A percentile compares a stretch with the other conserved stretches of the same genome.
Conservation (phyloP, 192 early-diverging fungal genomes). For the Obelidium mucronatum region DNA sequence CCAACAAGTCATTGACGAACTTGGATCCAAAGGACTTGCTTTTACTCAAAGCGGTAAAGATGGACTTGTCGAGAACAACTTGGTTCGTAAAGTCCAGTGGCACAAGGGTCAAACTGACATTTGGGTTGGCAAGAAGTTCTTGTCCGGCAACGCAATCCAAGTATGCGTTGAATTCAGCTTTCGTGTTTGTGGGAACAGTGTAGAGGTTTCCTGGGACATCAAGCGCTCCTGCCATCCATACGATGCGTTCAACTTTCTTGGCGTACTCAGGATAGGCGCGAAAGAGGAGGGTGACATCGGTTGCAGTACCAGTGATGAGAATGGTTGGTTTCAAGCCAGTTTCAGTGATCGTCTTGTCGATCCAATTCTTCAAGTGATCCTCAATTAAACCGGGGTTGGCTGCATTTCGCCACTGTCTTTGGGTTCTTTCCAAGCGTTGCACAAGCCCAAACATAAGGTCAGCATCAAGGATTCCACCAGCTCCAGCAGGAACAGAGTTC, state of each 20-base stretch:
- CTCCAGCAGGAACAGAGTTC: neutral
- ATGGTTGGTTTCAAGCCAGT: neutral
- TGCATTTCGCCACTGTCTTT: neutral
- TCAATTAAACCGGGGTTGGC: neutral
- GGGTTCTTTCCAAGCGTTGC: neutral
- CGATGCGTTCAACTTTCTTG: neutral
- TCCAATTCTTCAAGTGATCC: neutral
- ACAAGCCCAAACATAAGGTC: neutral
- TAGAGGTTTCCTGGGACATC: neutral
- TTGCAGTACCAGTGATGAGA: neutral
- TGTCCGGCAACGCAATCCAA: neutral
- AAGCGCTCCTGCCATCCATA: neutral
- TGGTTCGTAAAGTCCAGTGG: neutral
- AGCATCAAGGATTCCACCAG: neutral
- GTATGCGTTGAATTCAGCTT: neutral
- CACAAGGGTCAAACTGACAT: neutral
- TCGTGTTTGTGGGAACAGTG: neutral
- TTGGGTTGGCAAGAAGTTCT: neutral
- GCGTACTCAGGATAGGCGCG: neutral
- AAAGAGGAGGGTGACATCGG: neutral
- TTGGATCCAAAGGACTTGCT: neutral
- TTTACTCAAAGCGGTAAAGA: neutral
- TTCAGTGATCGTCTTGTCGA: neutral
- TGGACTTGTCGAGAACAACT: neutral
- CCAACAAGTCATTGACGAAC: neutral